Conservation (phyloP, 495 filamentous ascomycete species). For the Penicillium angulare region DNA sequence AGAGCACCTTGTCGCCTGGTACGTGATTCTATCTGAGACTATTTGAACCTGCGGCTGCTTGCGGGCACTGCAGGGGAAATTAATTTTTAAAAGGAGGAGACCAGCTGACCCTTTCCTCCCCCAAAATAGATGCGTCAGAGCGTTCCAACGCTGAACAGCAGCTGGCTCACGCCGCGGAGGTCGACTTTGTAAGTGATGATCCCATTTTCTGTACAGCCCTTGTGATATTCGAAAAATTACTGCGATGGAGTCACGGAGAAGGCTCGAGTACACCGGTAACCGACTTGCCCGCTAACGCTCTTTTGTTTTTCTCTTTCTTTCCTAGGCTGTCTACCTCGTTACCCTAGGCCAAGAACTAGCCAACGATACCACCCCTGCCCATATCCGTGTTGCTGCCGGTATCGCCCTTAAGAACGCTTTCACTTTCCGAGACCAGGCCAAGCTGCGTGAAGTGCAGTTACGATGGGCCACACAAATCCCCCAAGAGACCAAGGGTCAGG, state of each 20-base stretch:
- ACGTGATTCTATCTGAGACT: slow-evolving; percentile 36
- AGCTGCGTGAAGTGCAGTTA: slow-evolving; percentile 80
- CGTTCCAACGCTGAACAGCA: slow-evolving; percentile 92
- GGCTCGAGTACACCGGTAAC: too few species aligned
- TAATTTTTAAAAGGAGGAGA: too few species aligned
- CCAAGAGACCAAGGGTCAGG: slow-evolving; percentile 71
- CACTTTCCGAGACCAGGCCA: slow-evolving; percentile 81
- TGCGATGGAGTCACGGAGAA: too few species aligned
- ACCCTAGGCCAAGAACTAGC: slow-evolving; percentile 90
- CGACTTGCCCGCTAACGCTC: slow-evolving; percentile 2
- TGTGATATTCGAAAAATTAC: too few species aligned
- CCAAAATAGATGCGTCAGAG: slow-evolving; percentile 80
- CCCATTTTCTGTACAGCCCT: too few species aligned
- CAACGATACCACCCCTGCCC: slow-evolving; percentile 78
- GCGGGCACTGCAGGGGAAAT: too few species aligned
- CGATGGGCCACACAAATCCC: slow-evolving; percentile 87
- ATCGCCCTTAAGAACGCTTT: slow-evolving; percentile 97
- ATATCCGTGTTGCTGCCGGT: slow-evolving; percentile 89
- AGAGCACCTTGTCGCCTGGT: slow-evolving; percentile 89
- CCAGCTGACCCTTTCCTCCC: slow-evolving; percentile 29
- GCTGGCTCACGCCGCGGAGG: slow-evolving; percentile 85
- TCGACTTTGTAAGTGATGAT: slow-evolving; percentile 79
- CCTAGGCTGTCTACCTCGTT: slow-evolving; percentile 80
- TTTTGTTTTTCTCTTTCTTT: slow-evolving; percentile 10
- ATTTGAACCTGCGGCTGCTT: too few species aligned